Evolutionary conservation across 352 stramenopile genomes (phyloP).

Genomic region (Globisporangium lucens): DNA sequence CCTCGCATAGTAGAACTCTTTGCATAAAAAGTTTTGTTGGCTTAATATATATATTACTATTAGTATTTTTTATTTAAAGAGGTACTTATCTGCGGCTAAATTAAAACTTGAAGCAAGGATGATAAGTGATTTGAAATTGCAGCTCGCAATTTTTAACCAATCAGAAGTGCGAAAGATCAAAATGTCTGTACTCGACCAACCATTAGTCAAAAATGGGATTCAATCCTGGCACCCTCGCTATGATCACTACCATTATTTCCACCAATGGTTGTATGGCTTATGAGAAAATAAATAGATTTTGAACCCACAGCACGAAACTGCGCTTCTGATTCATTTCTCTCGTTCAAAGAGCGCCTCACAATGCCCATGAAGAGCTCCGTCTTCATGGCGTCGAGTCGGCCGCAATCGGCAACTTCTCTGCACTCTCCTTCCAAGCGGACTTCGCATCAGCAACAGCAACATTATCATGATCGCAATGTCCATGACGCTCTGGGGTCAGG

Average conservation of each 20-base stretch:
- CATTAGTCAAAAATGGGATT: too few species aligned
- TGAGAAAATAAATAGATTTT: too few species aligned
- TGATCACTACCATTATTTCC: too few species aligned
- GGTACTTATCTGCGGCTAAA: neutral
- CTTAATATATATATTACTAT: too few species aligned
- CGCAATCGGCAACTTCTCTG: neutral
- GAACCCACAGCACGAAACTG: neutral
- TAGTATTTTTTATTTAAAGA: too few species aligned
- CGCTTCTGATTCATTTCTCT: neutral
- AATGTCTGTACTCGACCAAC: too few species aligned
- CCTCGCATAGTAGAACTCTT: neutral
- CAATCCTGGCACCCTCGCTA: too few species aligned
- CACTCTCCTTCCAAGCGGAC: neutral
- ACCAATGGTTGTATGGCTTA: too few species aligned
- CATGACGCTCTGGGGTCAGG: neutral
- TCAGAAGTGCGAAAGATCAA: too few species aligned
- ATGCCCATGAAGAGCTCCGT: constrained; percentile 9
- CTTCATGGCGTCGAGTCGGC: neutral
- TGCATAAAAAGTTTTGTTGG: too few species aligned
- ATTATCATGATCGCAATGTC: neutral
- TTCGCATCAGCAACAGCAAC: neutral
- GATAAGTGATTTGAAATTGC: too few species aligned
- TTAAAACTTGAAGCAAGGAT: neutral
- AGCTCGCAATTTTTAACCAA: too few species aligned
- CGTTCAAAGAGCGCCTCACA: neutral